These are phyloP conservation scores for Phtheirospermum japonicum DNA, from an alignment of 257 asterid species.

Conservation along the genomic window DNA sequence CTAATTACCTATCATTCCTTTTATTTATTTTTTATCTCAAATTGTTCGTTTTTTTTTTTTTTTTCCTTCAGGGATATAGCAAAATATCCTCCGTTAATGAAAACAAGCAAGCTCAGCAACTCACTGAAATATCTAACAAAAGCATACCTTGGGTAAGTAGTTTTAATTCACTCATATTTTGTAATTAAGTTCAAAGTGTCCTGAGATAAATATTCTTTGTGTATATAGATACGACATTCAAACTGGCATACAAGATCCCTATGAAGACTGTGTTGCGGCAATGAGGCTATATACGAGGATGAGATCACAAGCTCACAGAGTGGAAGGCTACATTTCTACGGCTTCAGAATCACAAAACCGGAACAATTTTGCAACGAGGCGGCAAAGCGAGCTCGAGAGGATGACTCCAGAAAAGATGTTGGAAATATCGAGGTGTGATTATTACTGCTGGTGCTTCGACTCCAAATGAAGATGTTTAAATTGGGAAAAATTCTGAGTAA, in stretches of 20 bases:
- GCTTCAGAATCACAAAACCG: slow-evolving; percentile 42
- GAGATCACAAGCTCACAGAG: slow-evolving; percentile 61
- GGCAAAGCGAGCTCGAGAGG: slow-evolving; percentile 83
- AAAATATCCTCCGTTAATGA: slow-evolving; percentile 81
- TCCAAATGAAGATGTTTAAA: slow-evolving; percentile 30
- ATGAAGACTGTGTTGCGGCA: slow-evolving; percentile 81
- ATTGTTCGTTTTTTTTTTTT: no score
- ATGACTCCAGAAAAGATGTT: slow-evolving; percentile 71
- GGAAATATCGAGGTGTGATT: slow-evolving; percentile 78
- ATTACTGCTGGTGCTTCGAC: slow-evolving; percentile 89
- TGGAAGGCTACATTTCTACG: slow-evolving; percentile 59
- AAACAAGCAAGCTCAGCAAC: slow-evolving; percentile 95
- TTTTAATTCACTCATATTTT: slow-evolving; percentile 20
- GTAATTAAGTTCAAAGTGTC: background rate
- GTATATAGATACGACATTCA: slow-evolving; percentile 77
- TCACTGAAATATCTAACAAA: slow-evolving; percentile 71
- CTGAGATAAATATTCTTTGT: background rate
- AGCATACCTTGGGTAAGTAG: slow-evolving; percentile 75
- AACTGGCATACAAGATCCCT: slow-evolving; percentile 80
- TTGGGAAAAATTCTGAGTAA: background rate
- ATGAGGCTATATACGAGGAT: slow-evolving; percentile 73
- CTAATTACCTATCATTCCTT: no score
- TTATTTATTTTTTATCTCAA: no score
- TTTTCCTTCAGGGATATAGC: slow-evolving; percentile 66
- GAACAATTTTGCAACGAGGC: slow-evolving; percentile 29